Conservation (phyloP, 31 red algal species). For the Odonthalia washingtoniensis region DNA sequence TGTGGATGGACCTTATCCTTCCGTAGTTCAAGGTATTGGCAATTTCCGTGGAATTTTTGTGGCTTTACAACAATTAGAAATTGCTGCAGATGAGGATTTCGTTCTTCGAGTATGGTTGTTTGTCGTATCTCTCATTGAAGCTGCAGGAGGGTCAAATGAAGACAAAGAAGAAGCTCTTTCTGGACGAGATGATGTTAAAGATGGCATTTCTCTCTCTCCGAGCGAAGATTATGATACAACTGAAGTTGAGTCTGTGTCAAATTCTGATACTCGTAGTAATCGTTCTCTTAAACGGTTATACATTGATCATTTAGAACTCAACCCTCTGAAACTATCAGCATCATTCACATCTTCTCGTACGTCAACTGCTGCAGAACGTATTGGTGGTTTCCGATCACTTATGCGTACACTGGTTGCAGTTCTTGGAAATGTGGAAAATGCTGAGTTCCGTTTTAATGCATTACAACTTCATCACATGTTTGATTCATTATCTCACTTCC, state of each 20-base stretch:
- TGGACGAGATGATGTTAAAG: constrained; percentile 66
- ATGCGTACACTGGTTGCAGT: constrained; percentile 93
- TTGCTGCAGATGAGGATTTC: constrained; percentile 92
- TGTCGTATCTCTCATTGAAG: constrained; percentile 79
- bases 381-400: constrained; percentile 77
- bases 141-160: constrained; percentile 69
- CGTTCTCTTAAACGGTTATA: constrained; percentile 74
- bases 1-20: constrained; percentile 73
- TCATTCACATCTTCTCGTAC: constrained; percentile 88
- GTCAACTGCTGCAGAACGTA: constrained; percentile 69
- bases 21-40: constrained; percentile 61
- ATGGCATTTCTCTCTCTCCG: constrained; percentile 28
- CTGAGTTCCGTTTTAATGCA: constrained; percentile 96
- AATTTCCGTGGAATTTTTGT: constrained; percentile 87
- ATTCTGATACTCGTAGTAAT: not conserved
- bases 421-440: constrained; percentile 97
- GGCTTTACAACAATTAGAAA: constrained; percentile 84
- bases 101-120: constrained; percentile 82
- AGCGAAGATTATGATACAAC: not conserved
- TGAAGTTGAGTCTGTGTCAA: not conserved
- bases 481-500: constrained; percentile 88
- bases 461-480: constrained; percentile 93
- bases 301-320: constrained; percentile 88
- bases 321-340: constrained; percentile 82
- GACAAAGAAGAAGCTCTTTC: constrained; percentile 60